A percentile compares a stretch with the other conserved stretches of the same genome.
Conservation (phyloP, 352 stramenopile species). For the Thalassiosira exigua region DNA sequence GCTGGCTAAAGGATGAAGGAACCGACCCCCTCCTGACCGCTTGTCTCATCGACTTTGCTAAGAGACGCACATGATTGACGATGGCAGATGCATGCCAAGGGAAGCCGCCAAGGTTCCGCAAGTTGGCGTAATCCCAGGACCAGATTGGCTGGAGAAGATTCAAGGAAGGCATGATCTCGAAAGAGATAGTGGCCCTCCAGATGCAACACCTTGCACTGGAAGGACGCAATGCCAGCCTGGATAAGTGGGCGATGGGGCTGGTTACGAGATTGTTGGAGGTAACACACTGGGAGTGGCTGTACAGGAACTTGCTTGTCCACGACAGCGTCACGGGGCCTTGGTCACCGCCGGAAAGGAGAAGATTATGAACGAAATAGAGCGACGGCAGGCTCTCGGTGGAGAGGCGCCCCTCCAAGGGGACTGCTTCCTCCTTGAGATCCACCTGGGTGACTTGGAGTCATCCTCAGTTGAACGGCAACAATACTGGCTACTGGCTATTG, state of each 20-base stretch:
- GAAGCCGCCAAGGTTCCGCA: neutral
- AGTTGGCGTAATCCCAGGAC: conserved; percentile 16
- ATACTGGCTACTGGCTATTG: conserved; percentile 16
- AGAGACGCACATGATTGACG: neutral
- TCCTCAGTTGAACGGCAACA: conserved; percentile 6
- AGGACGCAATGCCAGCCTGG: neutral
- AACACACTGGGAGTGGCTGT: conserved; percentile 21
- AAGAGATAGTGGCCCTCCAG: conserved; percentile 6
- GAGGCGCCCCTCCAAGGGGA: conserved; percentile 1
- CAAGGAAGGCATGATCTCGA: conserved; percentile 30
- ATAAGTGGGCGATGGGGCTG: conserved; percentile 2
- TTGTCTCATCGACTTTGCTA: neutral
- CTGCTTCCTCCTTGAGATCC: conserved; percentile 6
- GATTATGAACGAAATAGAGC: neutral
- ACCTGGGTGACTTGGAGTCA: conserved; percentile 6
- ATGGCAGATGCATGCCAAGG: neutral
- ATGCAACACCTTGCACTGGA: neutral
- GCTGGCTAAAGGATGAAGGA: neutral
- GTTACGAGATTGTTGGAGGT: conserved; percentile 13
- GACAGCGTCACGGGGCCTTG: conserved; percentile 18
- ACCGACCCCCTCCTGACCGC: neutral
- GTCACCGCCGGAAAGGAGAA: conserved; percentile 5
- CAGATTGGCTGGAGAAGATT: conserved; percentile 30
- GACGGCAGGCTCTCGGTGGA: neutral
- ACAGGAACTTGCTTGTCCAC: conserved; percentile 23